Evolutionary conservation across 2,329 filamentous ascomycete species (phyloP).

Genomic region (Nigrospora osmanthi): DNA sequence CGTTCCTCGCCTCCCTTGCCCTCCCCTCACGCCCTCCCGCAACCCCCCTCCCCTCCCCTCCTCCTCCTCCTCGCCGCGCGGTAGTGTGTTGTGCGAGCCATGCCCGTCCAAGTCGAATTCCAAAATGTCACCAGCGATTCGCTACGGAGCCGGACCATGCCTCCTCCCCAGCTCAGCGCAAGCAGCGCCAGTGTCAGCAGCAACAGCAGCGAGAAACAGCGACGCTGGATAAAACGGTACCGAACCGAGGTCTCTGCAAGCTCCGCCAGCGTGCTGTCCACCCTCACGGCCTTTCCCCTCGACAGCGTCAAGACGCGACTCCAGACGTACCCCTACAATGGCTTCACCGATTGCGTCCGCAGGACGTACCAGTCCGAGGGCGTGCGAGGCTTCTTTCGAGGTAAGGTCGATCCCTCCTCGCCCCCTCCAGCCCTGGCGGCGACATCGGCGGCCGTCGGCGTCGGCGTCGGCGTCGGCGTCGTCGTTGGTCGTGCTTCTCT

Average conservation of each 20-base stretch:
- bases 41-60: too few species aligned
- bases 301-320: constrained; percentile 87
- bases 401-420: constrained; percentile 31
- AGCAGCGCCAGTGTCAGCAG: constrained; percentile 2
- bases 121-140: constrained; percentile 35
- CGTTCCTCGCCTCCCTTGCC: constrained; percentile 7
- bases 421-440: too few species aligned
- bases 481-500: neutral
- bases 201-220: constrained; percentile 21
- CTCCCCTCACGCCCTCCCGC: too few species aligned
- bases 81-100: constrained; percentile 17
- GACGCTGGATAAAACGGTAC: constrained; percentile 63
- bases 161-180: constrained; percentile 19
- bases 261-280: constrained; percentile 69
- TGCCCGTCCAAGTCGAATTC: constrained; percentile 29
- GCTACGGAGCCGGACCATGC: constrained; percentile 34
- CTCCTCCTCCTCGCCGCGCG: neutral
- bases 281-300: constrained; percentile 73
- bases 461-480: neutral
- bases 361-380: constrained; percentile 72
- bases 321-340: constrained; percentile 76
- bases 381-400: constrained; percentile 71
- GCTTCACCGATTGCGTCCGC: constrained; percentile 64
- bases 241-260: constrained; percentile 75
- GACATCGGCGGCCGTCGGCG: neutral